Evolutionary conservation across 805 yeast genomes (phyloP), one percentile per base, ranked within the genome.

Genomic region (Metschnikowia koreensis): DNA sequence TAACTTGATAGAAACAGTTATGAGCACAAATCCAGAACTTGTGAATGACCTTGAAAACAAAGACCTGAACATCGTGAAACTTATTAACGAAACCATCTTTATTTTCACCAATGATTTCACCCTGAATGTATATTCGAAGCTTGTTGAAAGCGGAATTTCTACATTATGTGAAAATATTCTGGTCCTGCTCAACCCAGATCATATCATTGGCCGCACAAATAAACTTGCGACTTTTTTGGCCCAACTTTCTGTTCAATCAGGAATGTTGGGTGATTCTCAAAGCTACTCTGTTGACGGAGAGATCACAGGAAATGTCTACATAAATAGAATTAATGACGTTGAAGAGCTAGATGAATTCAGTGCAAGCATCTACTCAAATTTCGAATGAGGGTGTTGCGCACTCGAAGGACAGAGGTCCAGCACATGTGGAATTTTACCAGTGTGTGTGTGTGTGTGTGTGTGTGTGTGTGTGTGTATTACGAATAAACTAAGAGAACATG

Each of bases 311-410:
- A 74, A 74, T 54, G 62, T 66, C 13, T 74, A 67, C 56, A 61
- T 74, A 36, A 73, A 70, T 59, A 66, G 55, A 47, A 55, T 73
- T 51, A 72, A 71, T 58, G 69, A 66, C 38, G 60, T 69, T 33
- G 84, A 81, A 15, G 90, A 84, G 56, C 76, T 92, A 51, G 96
- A 89, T 58, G 97, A 90, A 54, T 78, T 92, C 59, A 86, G 96
- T 69, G 97, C 97, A 5, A 79, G 90, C 58, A 92, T 92, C 8
- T 92, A 92, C 67, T 86, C 96, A 16, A 90, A 90, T 62, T 89
- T 87, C 57, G 78, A 74, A 48, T 73, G 63, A 55, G 11, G 15
- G 15, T 13, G 16, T 9, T 41, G 16, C 45, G 38, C 45, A n/a
- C 36, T 28, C n/a, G 22, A 13, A 17, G 8, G 34, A 28, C 44